Conservation (phyloP, 176 grass and related monocot species). For the Carex cristatella region DNA sequence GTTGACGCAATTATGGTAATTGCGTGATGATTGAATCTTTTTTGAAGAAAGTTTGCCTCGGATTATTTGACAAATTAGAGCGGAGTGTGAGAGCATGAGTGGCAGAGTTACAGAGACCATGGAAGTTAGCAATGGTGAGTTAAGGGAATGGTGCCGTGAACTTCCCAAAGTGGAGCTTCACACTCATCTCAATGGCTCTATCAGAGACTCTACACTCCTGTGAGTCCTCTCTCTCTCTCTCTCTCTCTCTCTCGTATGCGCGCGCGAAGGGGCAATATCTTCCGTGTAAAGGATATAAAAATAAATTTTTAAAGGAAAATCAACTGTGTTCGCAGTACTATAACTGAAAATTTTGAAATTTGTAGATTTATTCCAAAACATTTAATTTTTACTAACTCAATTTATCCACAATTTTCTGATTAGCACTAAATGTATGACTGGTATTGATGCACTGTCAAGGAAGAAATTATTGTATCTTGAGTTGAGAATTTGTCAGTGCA, state of each 20-base stretch:
- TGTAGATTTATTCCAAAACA: neutral
- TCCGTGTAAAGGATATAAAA: neutral
- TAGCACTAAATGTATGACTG: neutral
- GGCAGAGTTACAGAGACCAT: constrained; percentile 28
- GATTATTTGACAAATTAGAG: neutral
- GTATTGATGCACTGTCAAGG: neutral
- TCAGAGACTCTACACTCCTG: constrained; percentile 88
- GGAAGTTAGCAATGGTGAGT: constrained; percentile 27
- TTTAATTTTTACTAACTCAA: neutral
- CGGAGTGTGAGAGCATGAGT: neutral
- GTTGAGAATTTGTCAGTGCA: neutral
- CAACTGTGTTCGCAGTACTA: neutral
- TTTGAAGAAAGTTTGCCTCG: too few species aligned
- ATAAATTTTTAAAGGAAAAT: neutral
- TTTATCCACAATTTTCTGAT: neutral
- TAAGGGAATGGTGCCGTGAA: constrained; percentile 63
- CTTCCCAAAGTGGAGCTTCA: constrained; percentile 98
- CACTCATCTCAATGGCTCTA: constrained; percentile 93
- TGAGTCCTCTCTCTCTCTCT: constrained; percentile 32
- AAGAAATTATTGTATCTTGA: neutral
- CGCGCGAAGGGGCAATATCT: neutral
- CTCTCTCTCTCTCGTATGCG: neutral
- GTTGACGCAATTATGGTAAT: neutral
- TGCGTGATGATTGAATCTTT: neutral
- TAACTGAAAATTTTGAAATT: neutral